A percentile compares a stretch with the other conserved stretches of the same genome.
Evolutionary conservation across 192 early-diverging fungal species (phyloP).

Genomic region (Gonapodya prolifera): DNA sequence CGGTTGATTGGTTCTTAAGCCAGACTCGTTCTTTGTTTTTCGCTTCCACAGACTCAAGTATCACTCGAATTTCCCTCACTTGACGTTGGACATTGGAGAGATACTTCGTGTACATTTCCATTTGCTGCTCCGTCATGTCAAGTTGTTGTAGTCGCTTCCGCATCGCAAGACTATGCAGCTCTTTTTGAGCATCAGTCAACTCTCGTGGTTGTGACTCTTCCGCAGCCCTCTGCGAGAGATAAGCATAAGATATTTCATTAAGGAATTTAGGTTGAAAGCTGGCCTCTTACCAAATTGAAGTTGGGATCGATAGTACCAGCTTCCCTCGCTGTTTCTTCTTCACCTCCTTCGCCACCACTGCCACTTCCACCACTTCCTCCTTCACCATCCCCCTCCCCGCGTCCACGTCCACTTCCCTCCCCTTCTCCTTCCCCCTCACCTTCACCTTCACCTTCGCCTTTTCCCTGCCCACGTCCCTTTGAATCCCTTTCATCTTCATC

Average conservation of each 20-base stretch:
- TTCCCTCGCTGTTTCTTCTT: constrained; percentile 20
- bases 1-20: constrained; percentile 65
- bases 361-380: constrained; percentile 33
- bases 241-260: neutral
- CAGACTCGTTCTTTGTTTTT: constrained; percentile 74
- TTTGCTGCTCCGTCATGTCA: constrained; percentile 59
- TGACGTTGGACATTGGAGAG: constrained; percentile 49
- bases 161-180: constrained; percentile 62
- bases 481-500: neutral
- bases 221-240: constrained; percentile 16
- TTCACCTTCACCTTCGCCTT: constrained; percentile 5
- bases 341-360: constrained; percentile 20
- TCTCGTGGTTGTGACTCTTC: constrained; percentile 13
- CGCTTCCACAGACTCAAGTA: constrained; percentile 62
- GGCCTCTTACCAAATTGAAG: constrained; percentile 37
- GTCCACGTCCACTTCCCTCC: constrained; percentile 23
- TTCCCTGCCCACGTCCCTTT: neutral
- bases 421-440: constrained; percentile 16
- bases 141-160: constrained; percentile 50
- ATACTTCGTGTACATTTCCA: constrained; percentile 34
- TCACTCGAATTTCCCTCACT: constrained; percentile 58
- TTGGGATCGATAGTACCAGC: constrained; percentile 44
- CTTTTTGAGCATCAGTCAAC: constrained; percentile 25
- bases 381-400: constrained; percentile 26
- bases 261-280: too few relatives aligned